Conservation (phyloP, 2,329 filamentous ascomycete species). For the Fusarium sp. region DNA sequence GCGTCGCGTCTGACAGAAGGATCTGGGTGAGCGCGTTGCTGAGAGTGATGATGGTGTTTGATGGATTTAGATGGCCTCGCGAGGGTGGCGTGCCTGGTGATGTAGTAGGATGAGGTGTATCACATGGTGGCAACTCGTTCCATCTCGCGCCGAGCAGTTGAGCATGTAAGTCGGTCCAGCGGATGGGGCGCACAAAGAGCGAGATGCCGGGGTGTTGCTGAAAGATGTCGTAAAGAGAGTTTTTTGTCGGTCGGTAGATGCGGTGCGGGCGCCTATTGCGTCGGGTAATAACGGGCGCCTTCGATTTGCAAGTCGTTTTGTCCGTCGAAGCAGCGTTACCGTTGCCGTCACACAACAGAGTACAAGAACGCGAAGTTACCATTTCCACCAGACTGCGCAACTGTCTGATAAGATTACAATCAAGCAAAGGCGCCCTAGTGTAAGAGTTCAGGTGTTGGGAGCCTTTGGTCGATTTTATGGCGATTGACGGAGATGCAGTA, state of each 20-base stretch:
- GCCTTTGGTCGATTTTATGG: too few species aligned
- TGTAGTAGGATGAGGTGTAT: conserved; percentile 56
- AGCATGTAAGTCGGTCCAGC: conserved; percentile 67
- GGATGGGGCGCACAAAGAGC: conserved; percentile 66
- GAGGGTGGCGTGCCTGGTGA: conserved; percentile 53
- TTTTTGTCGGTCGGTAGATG: conserved; percentile 58
- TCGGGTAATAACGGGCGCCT: conserved; percentile 38
- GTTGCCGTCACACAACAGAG: too few species aligned
- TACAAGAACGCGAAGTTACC: too few species aligned
- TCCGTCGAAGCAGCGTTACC: conserved; percentile 33
- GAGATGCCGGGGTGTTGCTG: conserved; percentile 61
- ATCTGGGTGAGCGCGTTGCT: conserved; percentile 60
- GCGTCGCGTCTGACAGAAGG: conserved; percentile 52
- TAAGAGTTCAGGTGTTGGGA: too few species aligned
- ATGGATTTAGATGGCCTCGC: conserved; percentile 55
- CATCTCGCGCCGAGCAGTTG: conserved; percentile 63
- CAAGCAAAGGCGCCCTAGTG: too few species aligned
- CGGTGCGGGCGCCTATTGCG: conserved; percentile 49
- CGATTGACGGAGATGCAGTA: too few species aligned
- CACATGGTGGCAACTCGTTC: conserved; percentile 57
- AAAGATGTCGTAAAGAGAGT: conserved; percentile 67
- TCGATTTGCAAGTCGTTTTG: conserved; percentile 47
- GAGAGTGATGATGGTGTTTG: conserved; percentile 58
- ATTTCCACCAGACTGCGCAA: too few species aligned
- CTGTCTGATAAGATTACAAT: too few species aligned